phyloP scores from a whole-genome alignment of 2,329 filamentous ascomycete species.

The Diaporthe ampelina region DNA sequence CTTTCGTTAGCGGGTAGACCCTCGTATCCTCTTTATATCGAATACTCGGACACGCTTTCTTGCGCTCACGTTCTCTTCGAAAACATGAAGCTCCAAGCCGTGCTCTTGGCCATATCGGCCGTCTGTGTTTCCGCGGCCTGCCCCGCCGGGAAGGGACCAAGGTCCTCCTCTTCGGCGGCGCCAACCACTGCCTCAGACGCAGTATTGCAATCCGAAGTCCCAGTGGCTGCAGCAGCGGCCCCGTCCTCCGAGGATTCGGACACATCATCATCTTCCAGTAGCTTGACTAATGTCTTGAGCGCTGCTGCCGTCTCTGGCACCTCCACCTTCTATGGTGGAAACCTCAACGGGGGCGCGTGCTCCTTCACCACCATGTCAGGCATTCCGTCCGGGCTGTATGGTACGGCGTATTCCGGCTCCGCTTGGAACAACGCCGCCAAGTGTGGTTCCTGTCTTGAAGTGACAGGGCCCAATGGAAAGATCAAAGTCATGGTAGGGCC shows the following conservation, averaged over 20 bases:
- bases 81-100: slow-evolving; percentile 37
- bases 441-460: slow-evolving; percentile 73
- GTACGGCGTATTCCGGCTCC: slow-evolving; percentile 71
- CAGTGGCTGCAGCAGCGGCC: neutral
- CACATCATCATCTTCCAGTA: slow-evolving; percentile 8
- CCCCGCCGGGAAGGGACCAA: slow-evolving; percentile 15
- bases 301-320: slow-evolving; percentile 50
- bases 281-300: neutral
- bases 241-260: neutral
- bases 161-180: slow-evolving; percentile 15
- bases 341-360: slow-evolving; percentile 72
- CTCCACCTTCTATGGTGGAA: slow-evolving; percentile 69
- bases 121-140: slow-evolving; percentile 29
- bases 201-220: neutral
- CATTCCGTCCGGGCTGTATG: slow-evolving; percentile 69
- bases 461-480: slow-evolving; percentile 70
- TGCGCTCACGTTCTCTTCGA: slow-evolving; percentile 3
- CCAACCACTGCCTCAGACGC: neutral
- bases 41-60: neutral
- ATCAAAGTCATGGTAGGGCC: slow-evolving; percentile 74
- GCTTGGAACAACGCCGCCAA: slow-evolving; percentile 69
- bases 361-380: slow-evolving; percentile 72
- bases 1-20: slow-evolving; percentile 25
- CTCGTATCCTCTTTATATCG: neutral
- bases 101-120: slow-evolving; percentile 36